Conservation (phyloP, 1,139 yeast species). For the Suhomyces bribrorum region DNA sequence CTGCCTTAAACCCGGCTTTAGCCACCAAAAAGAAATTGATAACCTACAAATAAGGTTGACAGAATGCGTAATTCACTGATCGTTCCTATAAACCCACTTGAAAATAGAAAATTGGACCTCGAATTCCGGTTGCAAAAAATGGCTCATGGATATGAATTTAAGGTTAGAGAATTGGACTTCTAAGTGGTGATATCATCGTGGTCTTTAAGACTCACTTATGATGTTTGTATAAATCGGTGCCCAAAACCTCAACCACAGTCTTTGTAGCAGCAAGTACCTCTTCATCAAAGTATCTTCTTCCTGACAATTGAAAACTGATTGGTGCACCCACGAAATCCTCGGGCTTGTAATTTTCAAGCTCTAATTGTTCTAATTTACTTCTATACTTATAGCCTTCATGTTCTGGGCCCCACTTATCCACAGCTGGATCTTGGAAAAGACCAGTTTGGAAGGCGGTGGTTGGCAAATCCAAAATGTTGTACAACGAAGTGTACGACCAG, state of each 20-base stretch:
- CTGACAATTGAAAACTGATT: constrained; percentile 52
- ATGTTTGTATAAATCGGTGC: constrained; percentile 30
- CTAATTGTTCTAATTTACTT: constrained; percentile 49
- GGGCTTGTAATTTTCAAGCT: constrained; percentile 36
- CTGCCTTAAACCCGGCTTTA: too few relatives aligned
- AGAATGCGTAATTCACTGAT: too few relatives aligned
- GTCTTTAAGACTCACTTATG: too few relatives aligned
- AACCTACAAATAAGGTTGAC: too few relatives aligned
- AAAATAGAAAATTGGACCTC: too few relatives aligned
- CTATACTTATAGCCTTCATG: constrained; percentile 33
- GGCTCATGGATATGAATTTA: too few relatives aligned
- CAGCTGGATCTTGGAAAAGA: constrained; percentile 52
- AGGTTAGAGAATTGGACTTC: too few relatives aligned
- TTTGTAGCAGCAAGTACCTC: constrained; percentile 51
- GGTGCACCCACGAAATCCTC: constrained; percentile 52
- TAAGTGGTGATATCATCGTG: too few relatives aligned
- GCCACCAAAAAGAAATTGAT: too few relatives aligned
- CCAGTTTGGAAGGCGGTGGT: constrained; percentile 64
- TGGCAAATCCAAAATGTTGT: constrained; percentile 66
- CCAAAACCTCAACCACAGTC: constrained; percentile 18
- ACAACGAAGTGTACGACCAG: constrained; percentile 77
- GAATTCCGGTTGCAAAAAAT: too few relatives aligned
- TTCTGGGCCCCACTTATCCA: constrained; percentile 42
- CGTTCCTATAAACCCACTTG: too few relatives aligned
- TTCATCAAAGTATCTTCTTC: constrained; percentile 55